These are phyloP conservation scores for Jacaranda copaia DNA, from an alignment of 257 asterid genomes.

Conservation along the genomic window DNA sequence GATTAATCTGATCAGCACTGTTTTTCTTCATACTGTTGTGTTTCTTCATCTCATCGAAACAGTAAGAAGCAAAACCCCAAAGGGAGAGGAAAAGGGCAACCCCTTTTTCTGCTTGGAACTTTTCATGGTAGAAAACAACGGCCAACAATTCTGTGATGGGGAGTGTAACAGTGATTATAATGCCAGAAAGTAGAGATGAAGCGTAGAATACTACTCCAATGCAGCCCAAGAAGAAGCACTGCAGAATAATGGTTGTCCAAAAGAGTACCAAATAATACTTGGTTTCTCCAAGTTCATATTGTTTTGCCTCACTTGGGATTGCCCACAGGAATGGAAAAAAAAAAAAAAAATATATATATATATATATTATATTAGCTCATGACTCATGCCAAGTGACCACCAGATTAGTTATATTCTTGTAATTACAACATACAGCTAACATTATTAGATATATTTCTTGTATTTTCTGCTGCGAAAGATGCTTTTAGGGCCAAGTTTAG, in stretches of 20 bases:
- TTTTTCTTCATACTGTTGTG: background rate
- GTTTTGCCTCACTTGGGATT: conserved; percentile 21
- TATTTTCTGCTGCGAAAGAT: too few relatives aligned
- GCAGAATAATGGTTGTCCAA: conserved; percentile 4
- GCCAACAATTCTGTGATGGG: conserved; percentile 15
- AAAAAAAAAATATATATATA: background rate
- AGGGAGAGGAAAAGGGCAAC: conserved; percentile 24
- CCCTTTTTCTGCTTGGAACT: conserved; percentile 31
- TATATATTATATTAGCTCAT: too few relatives aligned
- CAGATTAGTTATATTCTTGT: too few relatives aligned
- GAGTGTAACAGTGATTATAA: conserved; percentile 4
- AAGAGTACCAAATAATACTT: conserved; percentile 3
- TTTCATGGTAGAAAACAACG: conserved; percentile 26
- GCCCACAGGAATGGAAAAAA: conserved; percentile 9
- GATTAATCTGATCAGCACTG: background rate
- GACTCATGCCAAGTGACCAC: too few relatives aligned
- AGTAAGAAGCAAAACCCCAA: conserved; percentile 32
- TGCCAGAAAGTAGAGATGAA: conserved; percentile 26
- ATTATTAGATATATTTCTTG: too few relatives aligned
- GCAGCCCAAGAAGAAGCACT: conserved; percentile 27
- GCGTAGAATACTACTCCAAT: conserved; percentile 30
- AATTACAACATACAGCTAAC: too few relatives aligned
- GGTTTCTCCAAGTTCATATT: conserved; percentile 9
- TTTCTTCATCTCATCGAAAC: conserved; percentile 2
- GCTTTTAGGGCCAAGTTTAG: too few relatives aligned